Evolutionary conservation across 768 basidiomycete species (phyloP), one percentile per base, ranked within the genome.

Genomic region (Rhodotorula babjevae): DNA sequence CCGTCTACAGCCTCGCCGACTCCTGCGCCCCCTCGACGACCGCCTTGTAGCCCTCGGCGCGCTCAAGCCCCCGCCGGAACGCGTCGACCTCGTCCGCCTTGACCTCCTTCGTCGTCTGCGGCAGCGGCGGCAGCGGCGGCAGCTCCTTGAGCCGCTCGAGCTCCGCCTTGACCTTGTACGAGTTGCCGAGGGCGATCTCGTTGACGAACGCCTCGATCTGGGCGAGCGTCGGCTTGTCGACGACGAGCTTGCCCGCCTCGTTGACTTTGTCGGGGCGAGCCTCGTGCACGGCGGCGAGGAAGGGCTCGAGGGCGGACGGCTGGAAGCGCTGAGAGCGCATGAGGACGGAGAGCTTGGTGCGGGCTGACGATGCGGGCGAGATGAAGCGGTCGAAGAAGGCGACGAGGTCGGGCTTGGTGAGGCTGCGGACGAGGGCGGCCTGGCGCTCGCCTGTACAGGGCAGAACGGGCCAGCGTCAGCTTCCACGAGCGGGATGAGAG

Each of bases 261-360:
- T 29, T 15, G n/a, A n/a, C 44, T 8, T 14, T 2, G 3, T 46
- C 47, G 7, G 65, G 58, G 5, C 14, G 14, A 9, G n/a, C 31
- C 1, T 25, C 1, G 2, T 16, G 15, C 27, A 66, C 65, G 36
- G 27, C 44, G 23, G 23, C n/a, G 31, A 63, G 47, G 21, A 74
- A 29, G 2, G 29, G 8, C 0, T 56, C 46, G 44, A 74, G 65
- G 2, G 53, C 25, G n/a, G 62, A 29, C 6, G 73, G 69, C 42
- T 74, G 73, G 25, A 87, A 71, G 10, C 69, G 89, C 78, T 88
- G 88, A 7, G 93, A 92, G 60, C 85, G 83, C 82, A 92, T 83
- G 74, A 98, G 94, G 57, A 94, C 83, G 0, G 94, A 91, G 61
- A 97, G 82, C 81, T 98, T 98, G 23, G 89, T 84, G 52, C 94